A percentile compares a stretch with the other conserved stretches of the same genome.
Evolutionary conservation across 192 early-diverging fungal genomes (phyloP).

Genomic region (Coemansia sp.): DNA sequence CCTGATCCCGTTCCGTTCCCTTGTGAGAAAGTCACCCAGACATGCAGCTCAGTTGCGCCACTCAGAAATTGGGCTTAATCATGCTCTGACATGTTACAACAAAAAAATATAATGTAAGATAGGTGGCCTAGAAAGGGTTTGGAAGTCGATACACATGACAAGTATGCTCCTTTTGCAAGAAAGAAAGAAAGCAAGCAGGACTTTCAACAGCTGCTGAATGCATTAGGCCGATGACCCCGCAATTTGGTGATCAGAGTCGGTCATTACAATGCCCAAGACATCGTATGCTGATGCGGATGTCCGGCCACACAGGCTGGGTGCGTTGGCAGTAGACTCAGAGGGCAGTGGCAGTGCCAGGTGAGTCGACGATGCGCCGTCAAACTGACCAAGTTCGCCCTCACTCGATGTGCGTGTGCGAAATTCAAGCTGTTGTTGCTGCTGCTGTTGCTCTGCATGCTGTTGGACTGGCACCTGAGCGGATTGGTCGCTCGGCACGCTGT

Average conservation of each 20-base stretch:
- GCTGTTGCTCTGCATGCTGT: slow-evolving; percentile 12
- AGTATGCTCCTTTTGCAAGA: background rate
- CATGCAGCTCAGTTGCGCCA: background rate
- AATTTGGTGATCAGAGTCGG: slow-evolving; percentile 45
- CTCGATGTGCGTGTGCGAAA: slow-evolving; percentile 42
- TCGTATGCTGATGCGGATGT: slow-evolving; percentile 43
- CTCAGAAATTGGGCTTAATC: background rate
- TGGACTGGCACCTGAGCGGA: background rate
- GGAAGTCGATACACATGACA: background rate
- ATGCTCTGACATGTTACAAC: background rate
- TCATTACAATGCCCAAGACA: slow-evolving; percentile 51
- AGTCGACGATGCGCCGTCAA: slow-evolving; percentile 48
- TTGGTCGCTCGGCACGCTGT: background rate
- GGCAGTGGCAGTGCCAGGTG: slow-evolving; percentile 51
- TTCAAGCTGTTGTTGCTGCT: slow-evolving; percentile 30
- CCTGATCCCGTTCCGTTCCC: background rate
- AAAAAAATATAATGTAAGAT: background rate
- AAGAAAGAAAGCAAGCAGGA: background rate
- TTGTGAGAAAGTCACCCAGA: background rate
- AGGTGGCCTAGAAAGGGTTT: background rate
- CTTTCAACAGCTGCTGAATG: background rate
- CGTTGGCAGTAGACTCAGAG: slow-evolving; percentile 22
- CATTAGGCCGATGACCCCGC: slow-evolving; percentile 32
- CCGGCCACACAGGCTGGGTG: slow-evolving; percentile 43
- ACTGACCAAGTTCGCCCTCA: slow-evolving; percentile 52